Evolutionary conservation across 2,329 filamentous ascomycete genomes (phyloP).

Genomic region (Paraphoma chrysanthemicola): DNA sequence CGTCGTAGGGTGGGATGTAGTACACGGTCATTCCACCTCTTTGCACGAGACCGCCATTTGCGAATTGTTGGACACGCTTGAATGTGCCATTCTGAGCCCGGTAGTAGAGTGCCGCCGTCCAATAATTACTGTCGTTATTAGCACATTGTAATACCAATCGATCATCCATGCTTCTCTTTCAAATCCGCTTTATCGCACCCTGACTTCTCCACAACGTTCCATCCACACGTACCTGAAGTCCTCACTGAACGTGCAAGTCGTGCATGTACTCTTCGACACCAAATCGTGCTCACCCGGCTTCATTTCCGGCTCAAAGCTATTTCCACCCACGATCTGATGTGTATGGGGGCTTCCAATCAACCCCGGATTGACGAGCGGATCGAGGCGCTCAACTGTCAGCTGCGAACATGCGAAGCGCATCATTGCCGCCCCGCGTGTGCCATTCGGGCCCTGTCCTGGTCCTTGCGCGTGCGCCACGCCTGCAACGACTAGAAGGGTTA

Average conservation of each 20-base stretch:
- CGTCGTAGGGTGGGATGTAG: slow-evolving; percentile 41
- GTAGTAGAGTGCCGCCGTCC: slow-evolving; percentile 41
- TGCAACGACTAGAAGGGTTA: neutral
- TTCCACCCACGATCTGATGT: slow-evolving; percentile 39
- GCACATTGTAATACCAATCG: no score
- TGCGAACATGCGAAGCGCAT: slow-evolving; percentile 38
- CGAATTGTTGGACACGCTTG: slow-evolving; percentile 37
- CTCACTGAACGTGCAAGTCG: slow-evolving; percentile 37
- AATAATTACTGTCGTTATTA: slow-evolving; percentile 28
- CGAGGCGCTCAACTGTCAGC: slow-evolving; percentile 36
- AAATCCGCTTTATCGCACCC: no score
- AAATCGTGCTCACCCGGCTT: slow-evolving; percentile 32
- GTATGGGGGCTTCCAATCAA: slow-evolving; percentile 34
- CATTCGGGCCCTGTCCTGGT: neutral
- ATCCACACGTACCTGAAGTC: slow-evolving; percentile 14
- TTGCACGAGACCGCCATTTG: slow-evolving; percentile 30
- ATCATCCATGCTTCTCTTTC: no score
- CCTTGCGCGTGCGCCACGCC: slow-evolving; percentile 3
- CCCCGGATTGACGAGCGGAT: slow-evolving; percentile 38
- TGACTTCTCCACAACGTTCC: neutral
- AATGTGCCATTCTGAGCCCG: slow-evolving; percentile 38
- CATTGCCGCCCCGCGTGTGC: slow-evolving; percentile 10
- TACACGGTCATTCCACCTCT: slow-evolving; percentile 41
- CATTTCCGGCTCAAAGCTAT: slow-evolving; percentile 36
- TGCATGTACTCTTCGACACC: slow-evolving; percentile 29